A percentile compares a stretch with the other conserved stretches of the same genome.
Conservation (phyloP, 805 yeast genomes). For the Yamadazyma phyllophila region DNA sequence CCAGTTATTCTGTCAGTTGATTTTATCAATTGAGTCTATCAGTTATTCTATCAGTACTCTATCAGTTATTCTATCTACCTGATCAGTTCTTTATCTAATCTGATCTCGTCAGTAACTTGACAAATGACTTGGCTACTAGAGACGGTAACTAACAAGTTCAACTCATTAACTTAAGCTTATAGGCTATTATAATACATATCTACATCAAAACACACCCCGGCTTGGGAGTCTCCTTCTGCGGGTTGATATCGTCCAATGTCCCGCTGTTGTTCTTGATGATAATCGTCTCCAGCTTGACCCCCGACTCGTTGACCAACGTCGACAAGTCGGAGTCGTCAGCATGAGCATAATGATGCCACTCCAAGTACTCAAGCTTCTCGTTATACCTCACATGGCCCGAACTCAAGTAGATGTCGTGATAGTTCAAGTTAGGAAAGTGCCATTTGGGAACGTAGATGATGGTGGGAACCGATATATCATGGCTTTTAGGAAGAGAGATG, state of each 20-base stretch:
- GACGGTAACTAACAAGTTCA: no score
- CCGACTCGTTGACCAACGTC: slow-evolving; percentile 8
- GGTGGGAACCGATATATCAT: slow-evolving; percentile 40
- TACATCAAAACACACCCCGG: slow-evolving; percentile 3
- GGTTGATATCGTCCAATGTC: slow-evolving; percentile 25
- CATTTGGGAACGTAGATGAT: slow-evolving; percentile 65
- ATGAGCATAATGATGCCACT: slow-evolving; percentile 59
- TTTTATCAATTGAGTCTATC: no score
- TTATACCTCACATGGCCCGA: slow-evolving; percentile 58
- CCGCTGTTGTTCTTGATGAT: slow-evolving; percentile 40
- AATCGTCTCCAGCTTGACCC: slow-evolving; percentile 25
- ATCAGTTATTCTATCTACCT: no score
- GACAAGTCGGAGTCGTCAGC: slow-evolving; percentile 11
- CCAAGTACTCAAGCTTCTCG: slow-evolving; percentile 51
- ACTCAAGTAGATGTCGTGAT: slow-evolving; percentile 48
- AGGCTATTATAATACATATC: not conserved
- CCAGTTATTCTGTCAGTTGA: no score
- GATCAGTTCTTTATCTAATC: no score
- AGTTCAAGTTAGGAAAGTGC: slow-evolving; percentile 58
- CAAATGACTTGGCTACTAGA: no score
- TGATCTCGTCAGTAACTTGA: no score
- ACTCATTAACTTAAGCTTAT: no score
- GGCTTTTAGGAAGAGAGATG: slow-evolving; percentile 23
- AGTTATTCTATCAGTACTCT: no score
- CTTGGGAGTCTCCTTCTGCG: not conserved